Conservation (phyloP, 1,284 basidiomycete species). For the Thecaphora thlaspeos region DNA sequence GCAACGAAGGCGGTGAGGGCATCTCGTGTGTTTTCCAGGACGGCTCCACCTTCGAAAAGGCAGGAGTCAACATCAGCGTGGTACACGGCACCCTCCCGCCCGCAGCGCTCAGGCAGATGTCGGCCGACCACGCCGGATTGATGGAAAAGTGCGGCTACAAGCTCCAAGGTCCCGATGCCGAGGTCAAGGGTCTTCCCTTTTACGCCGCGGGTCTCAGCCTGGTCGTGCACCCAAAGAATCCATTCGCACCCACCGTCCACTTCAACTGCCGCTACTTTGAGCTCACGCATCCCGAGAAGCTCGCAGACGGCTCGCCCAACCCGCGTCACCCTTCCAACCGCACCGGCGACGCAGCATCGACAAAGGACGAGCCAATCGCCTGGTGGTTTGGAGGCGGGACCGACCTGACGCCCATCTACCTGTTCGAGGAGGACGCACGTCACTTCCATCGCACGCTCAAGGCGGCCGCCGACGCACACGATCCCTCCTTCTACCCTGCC, state of each 20-base stretch:
- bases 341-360: not conserved
- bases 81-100: slow-evolving; percentile 87
- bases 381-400: slow-evolving; percentile 99
- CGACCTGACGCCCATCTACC: slow-evolving; percentile 90
- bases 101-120: slow-evolving; percentile 87
- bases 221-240: slow-evolving; percentile 91
- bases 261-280: slow-evolving; percentile 99
- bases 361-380: slow-evolving; percentile 62
- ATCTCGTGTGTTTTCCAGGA: slow-evolving; percentile 82
- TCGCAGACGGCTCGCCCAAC: slow-evolving; percentile 53
- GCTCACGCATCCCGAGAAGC: slow-evolving; percentile 54
- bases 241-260: slow-evolving; percentile 75
- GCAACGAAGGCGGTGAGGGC: slow-evolving; percentile 80
- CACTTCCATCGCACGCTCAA: slow-evolving; percentile 86
- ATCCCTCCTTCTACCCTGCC: slow-evolving; percentile 69
- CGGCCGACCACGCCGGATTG: slow-evolving; percentile 75
- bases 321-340: slow-evolving; percentile 44
- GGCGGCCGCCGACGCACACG: slow-evolving; percentile 73
- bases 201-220: slow-evolving; percentile 88
- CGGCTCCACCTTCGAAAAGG: slow-evolving; percentile 82
- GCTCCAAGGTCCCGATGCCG: slow-evolving; percentile 62
- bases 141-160: slow-evolving; percentile 50
- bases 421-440: slow-evolving; percentile 79
- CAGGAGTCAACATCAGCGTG: slow-evolving; percentile 90
- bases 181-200: slow-evolving; percentile 72